These are phyloP conservation scores for Raddia distichophylla DNA, from an alignment of 176 grass and related monocot genomes.

Conservation along the genomic window DNA sequence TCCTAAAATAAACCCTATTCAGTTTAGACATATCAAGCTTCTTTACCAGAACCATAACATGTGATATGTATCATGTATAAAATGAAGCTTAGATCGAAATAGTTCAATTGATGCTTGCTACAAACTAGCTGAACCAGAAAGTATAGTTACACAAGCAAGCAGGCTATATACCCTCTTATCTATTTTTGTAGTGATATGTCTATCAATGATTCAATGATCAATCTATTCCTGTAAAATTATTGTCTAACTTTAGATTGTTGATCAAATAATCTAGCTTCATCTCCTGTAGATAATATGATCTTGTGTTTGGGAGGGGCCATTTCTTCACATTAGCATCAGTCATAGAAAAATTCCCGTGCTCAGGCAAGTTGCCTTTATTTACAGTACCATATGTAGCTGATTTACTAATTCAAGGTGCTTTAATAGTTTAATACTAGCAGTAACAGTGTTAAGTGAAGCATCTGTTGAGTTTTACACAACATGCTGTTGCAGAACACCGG, in stretches of 20 bases:
- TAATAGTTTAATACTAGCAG: not conserved
- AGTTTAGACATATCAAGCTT: no score
- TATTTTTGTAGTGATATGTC: not conserved
- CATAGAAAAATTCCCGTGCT: no score
- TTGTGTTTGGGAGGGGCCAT: no score
- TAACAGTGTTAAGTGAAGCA: not conserved
- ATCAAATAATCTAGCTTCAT: no score
- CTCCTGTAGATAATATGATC: no score
- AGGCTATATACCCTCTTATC: not conserved
- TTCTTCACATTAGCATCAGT: no score
- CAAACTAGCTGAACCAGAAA: not conserved
- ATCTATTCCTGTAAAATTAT: not conserved
- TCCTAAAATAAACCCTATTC: no score
- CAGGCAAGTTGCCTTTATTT: no score
- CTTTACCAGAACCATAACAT: not conserved
- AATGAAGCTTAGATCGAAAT: not conserved
- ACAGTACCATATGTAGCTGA: no score
- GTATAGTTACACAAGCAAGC: not conserved
- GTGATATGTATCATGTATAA: conserved; percentile 4
- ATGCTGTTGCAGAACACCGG: not conserved
- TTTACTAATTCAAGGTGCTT: no score
- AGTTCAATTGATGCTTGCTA: conserved; percentile 10
- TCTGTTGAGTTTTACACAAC: conserved; percentile 5
- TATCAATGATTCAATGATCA: no score
- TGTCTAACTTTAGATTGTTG: not conserved